A percentile compares a stretch with the other conserved stretches of the same genome.
Evolutionary conservation across 768 basidiomycete genomes (phyloP).

Genomic region (Russula griseocarnosa): DNA sequence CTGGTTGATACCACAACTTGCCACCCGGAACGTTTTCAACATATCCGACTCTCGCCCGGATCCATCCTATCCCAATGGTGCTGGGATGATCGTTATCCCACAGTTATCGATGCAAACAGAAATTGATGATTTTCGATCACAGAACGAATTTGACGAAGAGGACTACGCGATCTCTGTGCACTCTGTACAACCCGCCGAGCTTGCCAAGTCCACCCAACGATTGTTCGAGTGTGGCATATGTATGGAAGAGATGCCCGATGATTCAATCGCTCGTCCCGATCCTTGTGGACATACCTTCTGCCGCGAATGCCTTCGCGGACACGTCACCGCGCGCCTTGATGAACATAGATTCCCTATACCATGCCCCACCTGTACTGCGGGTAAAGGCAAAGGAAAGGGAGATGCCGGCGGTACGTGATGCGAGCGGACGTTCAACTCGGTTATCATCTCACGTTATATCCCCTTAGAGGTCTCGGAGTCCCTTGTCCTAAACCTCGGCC

Average conservation of each 20-base stretch:
- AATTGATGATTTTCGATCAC: no score
- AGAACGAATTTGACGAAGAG: no score
- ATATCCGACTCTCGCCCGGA: no score
- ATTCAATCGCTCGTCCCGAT: conserved; percentile 42
- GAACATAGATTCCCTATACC: conserved; percentile 56
- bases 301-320: conserved; percentile 45
- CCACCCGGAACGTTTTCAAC: no score
- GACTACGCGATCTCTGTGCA: no score
- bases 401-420: conserved; percentile 36
- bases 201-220: no score
- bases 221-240: conserved; percentile 36
- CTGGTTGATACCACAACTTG: no score
- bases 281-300: conserved; percentile 53
- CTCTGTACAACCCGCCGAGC: no score
- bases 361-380: conserved; percentile 53
- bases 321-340: conserved; percentile 45
- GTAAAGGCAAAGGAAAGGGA: conserved; percentile 25
- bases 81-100: no score
- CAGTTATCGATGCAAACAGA: no score
- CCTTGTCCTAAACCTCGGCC: conserved; percentile 44
- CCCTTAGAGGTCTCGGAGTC: conserved; percentile 39
- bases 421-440: not conserved
- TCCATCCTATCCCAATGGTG: no score
- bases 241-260: conserved; percentile 43
- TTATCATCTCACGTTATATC: not conserved